phyloP scores from a whole-genome alignment of 352 stramenopile genomes.

The Phytophthora pinifolia region DNA sequence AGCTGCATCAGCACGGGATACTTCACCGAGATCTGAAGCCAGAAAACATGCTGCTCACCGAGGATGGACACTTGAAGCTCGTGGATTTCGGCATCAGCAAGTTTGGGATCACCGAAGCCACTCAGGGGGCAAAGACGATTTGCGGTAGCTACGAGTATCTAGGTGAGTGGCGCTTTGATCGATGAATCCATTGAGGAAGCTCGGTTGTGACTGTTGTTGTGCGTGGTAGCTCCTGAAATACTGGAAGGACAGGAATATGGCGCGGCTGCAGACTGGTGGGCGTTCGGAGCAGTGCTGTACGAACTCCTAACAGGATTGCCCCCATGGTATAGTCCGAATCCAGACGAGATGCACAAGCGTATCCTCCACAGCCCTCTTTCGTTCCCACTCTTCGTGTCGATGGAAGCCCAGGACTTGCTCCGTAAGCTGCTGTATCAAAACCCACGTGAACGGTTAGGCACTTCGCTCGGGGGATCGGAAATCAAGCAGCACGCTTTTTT shows the following conservation, averaged over 20 bases:
- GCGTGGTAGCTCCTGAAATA: constrained; percentile 62
- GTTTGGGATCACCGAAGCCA: constrained; percentile 75
- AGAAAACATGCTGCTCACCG: constrained; percentile 72
- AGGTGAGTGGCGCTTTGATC: constrained; percentile 36
- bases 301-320: constrained; percentile 78
- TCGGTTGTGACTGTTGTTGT: not conserved
- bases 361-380: constrained; percentile 55
- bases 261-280: constrained; percentile 82
- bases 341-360: constrained; percentile 43
- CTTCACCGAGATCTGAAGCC: constrained; percentile 85
- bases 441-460: constrained; percentile 54
- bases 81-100: constrained; percentile 87
- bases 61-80: constrained; percentile 70
- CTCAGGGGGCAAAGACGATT: constrained; percentile 54
- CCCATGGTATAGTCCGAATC: constrained; percentile 74
- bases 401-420: constrained; percentile 52
- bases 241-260: constrained; percentile 65
- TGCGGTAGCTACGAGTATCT: constrained; percentile 85
- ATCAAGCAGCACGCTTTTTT: constrained; percentile 74
- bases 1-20: constrained; percentile 84
- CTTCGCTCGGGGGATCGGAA: constrained; percentile 45
- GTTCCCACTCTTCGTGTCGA: constrained; percentile 56
- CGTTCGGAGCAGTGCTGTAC: constrained; percentile 73
- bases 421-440: constrained; percentile 47
- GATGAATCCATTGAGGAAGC: not conserved